Percentiles rank a stretch among this genome's conserved stretches.
phyloP scores from a whole-genome alignment of 2,329 filamentous ascomycete genomes.

The Paecilomyces sp. region DNA sequence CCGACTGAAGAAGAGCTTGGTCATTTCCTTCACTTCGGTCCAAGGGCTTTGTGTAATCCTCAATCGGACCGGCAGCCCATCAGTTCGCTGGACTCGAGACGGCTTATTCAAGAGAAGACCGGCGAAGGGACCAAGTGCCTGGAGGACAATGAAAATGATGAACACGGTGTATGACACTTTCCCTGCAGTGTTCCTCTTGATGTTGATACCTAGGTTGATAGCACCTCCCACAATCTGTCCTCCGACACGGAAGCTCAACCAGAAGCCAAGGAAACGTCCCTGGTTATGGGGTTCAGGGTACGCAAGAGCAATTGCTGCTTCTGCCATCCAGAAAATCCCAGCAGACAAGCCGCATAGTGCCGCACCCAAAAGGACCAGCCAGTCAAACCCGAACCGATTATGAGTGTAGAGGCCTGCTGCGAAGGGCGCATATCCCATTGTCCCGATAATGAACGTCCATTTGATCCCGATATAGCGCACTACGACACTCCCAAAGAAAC shows the following conservation, averaged over 20 bases:
- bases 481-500: conserved; percentile 57
- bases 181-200: conserved; percentile 49
- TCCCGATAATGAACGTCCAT: conserved; percentile 63
- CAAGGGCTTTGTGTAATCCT: conserved; percentile 50
- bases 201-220: conserved; percentile 63
- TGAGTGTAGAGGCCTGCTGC: conserved; percentile 66
- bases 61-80: conserved; percentile 56
- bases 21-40: conserved; percentile 54
- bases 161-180: conserved; percentile 64
- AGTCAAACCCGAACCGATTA: conserved; percentile 61
- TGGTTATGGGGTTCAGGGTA: conserved; percentile 66
- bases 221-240: conserved; percentile 67
- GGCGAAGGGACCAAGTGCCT: conserved; percentile 58
- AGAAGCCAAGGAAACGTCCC: conserved; percentile 59
- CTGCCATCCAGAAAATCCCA: conserved; percentile 69
- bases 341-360: conserved; percentile 64
- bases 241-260: conserved; percentile 55
- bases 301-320: conserved; percentile 64
- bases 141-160: conserved; percentile 63
- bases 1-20: conserved; percentile 52
- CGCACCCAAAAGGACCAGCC: conserved; percentile 62
- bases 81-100: conserved; percentile 55
- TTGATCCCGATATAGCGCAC: conserved; percentile 65
- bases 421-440: conserved; percentile 64
- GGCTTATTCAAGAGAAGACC: conserved; percentile 58